Evolutionary conservation across 495 filamentous ascomycete genomes (phyloP).

Genomic region (Podospora tetraspora): DNA sequence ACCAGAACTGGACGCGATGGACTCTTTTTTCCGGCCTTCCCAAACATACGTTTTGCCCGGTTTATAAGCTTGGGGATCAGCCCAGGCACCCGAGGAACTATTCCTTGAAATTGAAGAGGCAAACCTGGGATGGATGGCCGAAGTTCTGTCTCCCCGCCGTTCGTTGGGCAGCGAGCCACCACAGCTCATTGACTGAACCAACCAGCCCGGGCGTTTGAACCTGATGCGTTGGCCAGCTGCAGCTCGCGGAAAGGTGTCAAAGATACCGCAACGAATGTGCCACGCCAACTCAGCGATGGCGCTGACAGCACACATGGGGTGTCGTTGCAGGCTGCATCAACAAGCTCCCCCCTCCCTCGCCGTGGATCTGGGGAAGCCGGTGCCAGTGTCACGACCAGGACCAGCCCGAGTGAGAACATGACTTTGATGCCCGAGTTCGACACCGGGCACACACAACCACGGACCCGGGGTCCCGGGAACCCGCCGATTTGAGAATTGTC

Average conservation of each 20-base stretch:
- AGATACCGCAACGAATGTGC: not conserved
- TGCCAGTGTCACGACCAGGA: not conserved
- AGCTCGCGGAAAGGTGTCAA: not conserved
- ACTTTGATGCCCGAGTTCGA: not conserved
- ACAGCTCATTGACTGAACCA: not conserved
- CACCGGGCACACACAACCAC: too few relatives aligned
- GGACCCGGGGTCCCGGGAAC: not conserved
- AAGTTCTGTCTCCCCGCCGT: not conserved
- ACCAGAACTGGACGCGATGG: not conserved
- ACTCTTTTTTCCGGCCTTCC: not conserved
- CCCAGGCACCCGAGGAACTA: not conserved
- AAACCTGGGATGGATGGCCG: not conserved
- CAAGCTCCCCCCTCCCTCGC: not conserved
- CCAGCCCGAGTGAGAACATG: not conserved
- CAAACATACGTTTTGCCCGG: not conserved
- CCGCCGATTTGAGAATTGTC: not conserved
- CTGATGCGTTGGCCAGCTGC: conserved; percentile 7
- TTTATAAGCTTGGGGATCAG: not conserved
- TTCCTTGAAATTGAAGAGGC: not conserved
- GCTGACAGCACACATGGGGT: conserved; percentile 8
- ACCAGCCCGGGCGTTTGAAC: not conserved
- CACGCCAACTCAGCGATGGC: conserved; percentile 7
- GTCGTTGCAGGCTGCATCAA: not conserved
- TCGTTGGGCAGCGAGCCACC: conserved; percentile 6
- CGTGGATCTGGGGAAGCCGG: conserved; percentile 1